Evolutionary conservation across 352 stramenopile species (phyloP).

Genomic region (Phytophthora litchii): DNA sequence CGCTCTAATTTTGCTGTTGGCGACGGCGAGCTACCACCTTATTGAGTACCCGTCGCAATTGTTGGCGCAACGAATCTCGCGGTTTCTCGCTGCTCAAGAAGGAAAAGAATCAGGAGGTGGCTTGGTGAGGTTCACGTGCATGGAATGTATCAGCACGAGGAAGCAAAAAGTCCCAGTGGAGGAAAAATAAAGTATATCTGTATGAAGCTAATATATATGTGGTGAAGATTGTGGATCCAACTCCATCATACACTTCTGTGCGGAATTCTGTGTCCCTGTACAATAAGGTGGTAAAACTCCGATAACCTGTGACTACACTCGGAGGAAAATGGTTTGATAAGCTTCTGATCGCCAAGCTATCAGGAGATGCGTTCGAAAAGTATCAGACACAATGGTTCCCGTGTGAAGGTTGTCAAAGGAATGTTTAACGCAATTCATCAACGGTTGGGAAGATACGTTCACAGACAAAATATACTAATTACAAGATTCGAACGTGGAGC

Average conservation of each 20-base stretch:
- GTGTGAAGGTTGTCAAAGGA: too few species aligned
- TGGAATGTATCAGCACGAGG: conserved; percentile 22
- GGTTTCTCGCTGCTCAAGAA: conserved; percentile 8
- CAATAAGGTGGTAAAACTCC: too few species aligned
- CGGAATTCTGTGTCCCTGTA: too few species aligned
- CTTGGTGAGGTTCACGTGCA: conserved; percentile 21
- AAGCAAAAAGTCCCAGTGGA: conserved; percentile 13
- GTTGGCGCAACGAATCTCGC: conserved; percentile 5
- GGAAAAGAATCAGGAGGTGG: background rate
- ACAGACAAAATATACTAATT: too few species aligned
- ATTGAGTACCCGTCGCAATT: conserved; percentile 33
- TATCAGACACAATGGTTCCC: too few species aligned
- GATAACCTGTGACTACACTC: background rate
- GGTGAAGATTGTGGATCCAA: background rate
- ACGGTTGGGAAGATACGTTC: too few species aligned
- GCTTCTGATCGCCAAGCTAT: too few species aligned
- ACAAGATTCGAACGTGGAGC: too few species aligned
- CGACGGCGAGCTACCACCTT: conserved; percentile 33
- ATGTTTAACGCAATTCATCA: too few species aligned
- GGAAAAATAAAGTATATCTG: conserved; percentile 15
- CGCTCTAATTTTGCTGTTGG: conserved; percentile 32
- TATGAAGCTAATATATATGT: conserved; percentile 13
- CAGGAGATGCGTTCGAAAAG: too few species aligned
- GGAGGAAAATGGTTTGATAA: too few species aligned
- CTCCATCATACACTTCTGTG: too few species aligned